phyloP scores from a whole-genome alignment of 768 basidiomycete genomes.

The Mycena belliarum region DNA sequence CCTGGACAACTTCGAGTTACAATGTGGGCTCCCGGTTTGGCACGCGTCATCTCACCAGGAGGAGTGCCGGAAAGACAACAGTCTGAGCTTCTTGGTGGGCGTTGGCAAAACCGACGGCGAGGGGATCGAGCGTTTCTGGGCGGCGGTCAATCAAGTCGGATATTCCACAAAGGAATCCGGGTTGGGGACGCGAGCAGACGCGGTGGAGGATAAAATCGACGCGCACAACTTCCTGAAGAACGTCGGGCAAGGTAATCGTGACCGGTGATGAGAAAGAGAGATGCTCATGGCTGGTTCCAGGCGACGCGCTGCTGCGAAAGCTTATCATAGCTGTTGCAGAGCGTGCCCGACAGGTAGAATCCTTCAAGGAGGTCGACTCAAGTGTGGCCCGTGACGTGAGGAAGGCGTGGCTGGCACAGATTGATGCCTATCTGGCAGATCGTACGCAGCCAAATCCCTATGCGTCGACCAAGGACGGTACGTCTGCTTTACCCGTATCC shows the following conservation, averaged over 20 bases:
- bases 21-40: slow-evolving; percentile 16
- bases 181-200: slow-evolving; percentile 24
- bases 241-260: neutral
- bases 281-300: too few relatives aligned
- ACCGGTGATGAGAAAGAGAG: too few relatives aligned
- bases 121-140: slow-evolving; percentile 30
- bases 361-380: neutral
- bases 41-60: slow-evolving; percentile 18
- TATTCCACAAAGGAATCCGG: slow-evolving; percentile 34
- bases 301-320: neutral
- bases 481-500: neutral
- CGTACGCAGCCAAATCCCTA: neutral
- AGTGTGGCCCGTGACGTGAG: neutral
- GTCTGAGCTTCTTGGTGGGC: slow-evolving; percentile 15
- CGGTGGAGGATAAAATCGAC: slow-evolving; percentile 29
- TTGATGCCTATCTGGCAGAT: neutral
- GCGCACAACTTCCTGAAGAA: slow-evolving; percentile 21
- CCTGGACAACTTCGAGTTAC: neutral
- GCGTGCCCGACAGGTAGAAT: neutral
- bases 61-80: slow-evolving; percentile 9
- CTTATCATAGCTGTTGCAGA: slow-evolving; percentile 13
- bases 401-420: neutral
- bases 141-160: slow-evolving; percentile 23
- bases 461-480: neutral
- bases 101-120: slow-evolving; percentile 12